Conservation (phyloP, 202 grass and related monocot species). For the Schoenoplectus tabernaemontani region DNA sequence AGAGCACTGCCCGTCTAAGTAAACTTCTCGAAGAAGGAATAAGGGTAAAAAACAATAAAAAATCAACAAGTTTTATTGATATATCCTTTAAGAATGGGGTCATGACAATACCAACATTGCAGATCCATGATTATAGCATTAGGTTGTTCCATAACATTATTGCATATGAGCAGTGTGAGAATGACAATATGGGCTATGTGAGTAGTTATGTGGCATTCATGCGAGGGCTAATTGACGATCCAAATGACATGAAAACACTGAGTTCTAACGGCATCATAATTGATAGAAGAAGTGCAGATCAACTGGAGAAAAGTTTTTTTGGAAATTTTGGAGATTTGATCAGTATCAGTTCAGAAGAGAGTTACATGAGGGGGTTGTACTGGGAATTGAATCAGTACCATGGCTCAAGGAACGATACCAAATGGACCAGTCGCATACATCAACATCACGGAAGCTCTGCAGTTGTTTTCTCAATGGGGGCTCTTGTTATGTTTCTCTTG, state of each 20-base stretch:
- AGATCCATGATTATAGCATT: constrained; percentile 31
- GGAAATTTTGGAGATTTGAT: constrained; percentile 9
- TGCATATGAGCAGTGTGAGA: constrained; percentile 33
- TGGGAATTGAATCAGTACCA: constrained; percentile 16
- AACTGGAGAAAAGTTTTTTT: not conserved
- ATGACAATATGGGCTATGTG: constrained; percentile 13
- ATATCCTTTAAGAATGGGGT: constrained; percentile 26
- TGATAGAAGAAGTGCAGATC: constrained; percentile 18
- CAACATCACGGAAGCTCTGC: not conserved
- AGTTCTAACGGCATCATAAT: not conserved
- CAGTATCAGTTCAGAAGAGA: not conserved
- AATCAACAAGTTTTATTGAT: constrained; percentile 12
- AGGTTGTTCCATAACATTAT: constrained; percentile 35
- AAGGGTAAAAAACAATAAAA: constrained; percentile 7
- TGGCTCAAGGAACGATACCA: not conserved
- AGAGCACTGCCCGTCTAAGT: not conserved
- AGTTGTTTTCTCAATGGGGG: not conserved
- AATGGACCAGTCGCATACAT: not conserved
- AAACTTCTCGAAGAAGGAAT: constrained; percentile 20
- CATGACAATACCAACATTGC: constrained; percentile 27
- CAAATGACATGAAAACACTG: constrained; percentile 28
- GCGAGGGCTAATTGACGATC: constrained; percentile 18
- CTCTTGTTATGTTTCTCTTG: constrained; percentile 20
- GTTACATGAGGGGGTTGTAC: constrained; percentile 17
- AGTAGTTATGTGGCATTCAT: constrained; percentile 14